Percentiles rank a stretch among this genome's conserved stretches.
These are phyloP conservation scores for Myxozyma lipomycoides DNA, from an alignment of 805 yeast species.

Conservation along the genomic window DNA sequence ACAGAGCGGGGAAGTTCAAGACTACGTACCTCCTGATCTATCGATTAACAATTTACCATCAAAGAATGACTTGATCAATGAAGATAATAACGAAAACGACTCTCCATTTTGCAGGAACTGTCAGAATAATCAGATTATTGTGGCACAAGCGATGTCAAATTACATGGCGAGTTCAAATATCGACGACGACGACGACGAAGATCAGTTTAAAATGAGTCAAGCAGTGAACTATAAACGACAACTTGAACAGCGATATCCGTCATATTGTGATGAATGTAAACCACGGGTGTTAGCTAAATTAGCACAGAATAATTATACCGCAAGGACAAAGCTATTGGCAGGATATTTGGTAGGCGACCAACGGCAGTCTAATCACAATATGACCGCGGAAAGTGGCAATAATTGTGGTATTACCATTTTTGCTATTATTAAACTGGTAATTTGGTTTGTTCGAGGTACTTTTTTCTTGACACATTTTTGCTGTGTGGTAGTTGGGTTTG, in stretches of 20 bases:
- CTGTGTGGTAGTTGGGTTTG: not conserved
- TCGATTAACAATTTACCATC: not conserved
- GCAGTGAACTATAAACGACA: conserved; percentile 12
- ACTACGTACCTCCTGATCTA: conserved; percentile 11
- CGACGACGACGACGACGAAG: conserved; percentile 11
- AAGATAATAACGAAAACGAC: conserved; percentile 1
- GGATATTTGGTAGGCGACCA: no score
- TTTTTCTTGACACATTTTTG: conserved; percentile 6
- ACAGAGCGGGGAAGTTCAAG: conserved; percentile 19
- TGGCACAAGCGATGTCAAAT: conserved; percentile 16
- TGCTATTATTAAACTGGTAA: conserved; percentile 5
- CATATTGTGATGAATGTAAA: conserved; percentile 15
- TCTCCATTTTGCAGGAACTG: conserved; percentile 23
- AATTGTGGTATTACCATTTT: not conserved
- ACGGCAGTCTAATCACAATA: not conserved
- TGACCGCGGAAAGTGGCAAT: conserved; percentile 5
- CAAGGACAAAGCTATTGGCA: conserved; percentile 16
- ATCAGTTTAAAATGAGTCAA: conserved; percentile 1
- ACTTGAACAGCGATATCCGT: conserved; percentile 22
- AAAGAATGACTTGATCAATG: not conserved
- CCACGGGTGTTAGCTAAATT: conserved; percentile 3
- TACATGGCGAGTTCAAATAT: conserved; percentile 17
- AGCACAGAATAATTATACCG: conserved; percentile 13
- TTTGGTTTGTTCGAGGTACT: conserved; percentile 14
- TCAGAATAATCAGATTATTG: conserved; percentile 15